Evolutionary conservation across 2,329 filamentous ascomycete genomes (phyloP).

Genomic region (Fusarium neocosmosporiellum): DNA sequence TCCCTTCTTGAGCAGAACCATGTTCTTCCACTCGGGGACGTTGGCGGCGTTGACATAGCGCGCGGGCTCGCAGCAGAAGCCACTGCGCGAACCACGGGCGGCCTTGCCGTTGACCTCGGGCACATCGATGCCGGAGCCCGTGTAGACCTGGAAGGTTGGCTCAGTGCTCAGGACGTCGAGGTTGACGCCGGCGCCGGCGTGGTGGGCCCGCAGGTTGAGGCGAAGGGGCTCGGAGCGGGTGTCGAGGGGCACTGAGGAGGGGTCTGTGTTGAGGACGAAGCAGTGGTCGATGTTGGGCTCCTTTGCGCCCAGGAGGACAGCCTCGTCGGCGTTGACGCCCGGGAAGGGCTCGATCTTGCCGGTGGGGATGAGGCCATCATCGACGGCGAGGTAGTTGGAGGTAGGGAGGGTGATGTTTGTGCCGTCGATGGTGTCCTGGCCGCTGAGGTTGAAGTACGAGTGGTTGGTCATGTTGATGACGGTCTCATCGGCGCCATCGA

Average conservation of each 20-base stretch:
- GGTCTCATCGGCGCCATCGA: conserved; percentile 86
- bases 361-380: conserved; percentile 79
- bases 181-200: conserved; percentile 79
- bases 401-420: conserved; percentile 75
- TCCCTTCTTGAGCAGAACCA: conserved; percentile 86
- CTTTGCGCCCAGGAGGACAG: conserved; percentile 77
- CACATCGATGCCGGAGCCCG: conserved; percentile 85
- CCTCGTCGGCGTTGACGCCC: conserved; percentile 71
- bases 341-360: conserved; percentile 72
- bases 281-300: conserved; percentile 89
- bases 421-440: conserved; percentile 63
- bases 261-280: conserved; percentile 79
- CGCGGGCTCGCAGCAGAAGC: conserved; percentile 93
- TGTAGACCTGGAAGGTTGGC: conserved; percentile 97
- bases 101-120: conserved; percentile 72
- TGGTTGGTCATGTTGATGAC: conserved; percentile 96
- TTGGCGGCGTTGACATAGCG: conserved; percentile 92
- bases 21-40: conserved; percentile 79
- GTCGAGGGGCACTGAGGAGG: conserved; percentile 71
- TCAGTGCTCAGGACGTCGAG: conserved; percentile 92
- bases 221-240: conserved; percentile 72
- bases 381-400: conserved; percentile 77
- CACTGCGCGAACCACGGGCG: conserved; percentile 74
- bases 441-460: conserved; percentile 78
- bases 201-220: conserved; percentile 77